phyloP scores from a whole-genome alignment of 768 basidiomycete species.

The Pleurotus tuber-regium region DNA sequence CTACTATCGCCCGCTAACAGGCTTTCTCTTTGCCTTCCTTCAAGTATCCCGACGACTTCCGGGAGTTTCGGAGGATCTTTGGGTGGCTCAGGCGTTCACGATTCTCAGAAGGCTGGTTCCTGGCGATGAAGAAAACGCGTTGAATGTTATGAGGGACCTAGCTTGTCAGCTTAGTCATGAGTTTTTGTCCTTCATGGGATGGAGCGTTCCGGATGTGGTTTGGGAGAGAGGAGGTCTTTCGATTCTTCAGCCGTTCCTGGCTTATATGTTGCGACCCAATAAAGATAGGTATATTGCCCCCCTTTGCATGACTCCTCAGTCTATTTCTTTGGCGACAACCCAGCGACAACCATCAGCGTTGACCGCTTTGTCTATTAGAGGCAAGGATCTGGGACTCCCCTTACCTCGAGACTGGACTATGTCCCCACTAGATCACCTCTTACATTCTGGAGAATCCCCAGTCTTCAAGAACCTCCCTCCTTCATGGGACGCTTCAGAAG shows the following conservation, averaged over 20 bases:
- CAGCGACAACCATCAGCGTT: constrained; percentile 39
- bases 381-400: constrained; percentile 40
- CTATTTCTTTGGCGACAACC: constrained; percentile 57
- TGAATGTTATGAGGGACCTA: constrained; percentile 40
- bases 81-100: constrained; percentile 65
- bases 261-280: constrained; percentile 40
- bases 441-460: constrained; percentile 69
- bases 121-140: constrained; percentile 69
- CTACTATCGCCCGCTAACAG: constrained; percentile 51
- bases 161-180: constrained; percentile 32
- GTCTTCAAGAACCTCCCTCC: constrained; percentile 68
- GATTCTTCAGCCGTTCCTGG: constrained; percentile 60
- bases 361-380: constrained; percentile 8
- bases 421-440: constrained; percentile 69
- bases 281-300: constrained; percentile 49
- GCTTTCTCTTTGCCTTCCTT: constrained; percentile 53
- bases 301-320: constrained; percentile 43
- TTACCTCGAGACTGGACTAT: constrained; percentile 65
- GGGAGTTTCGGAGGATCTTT: constrained; percentile 50
- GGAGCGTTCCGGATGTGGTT: constrained; percentile 35
- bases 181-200: constrained; percentile 37
- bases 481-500: constrained; percentile 78
- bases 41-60: constrained; percentile 58
- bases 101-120: constrained; percentile 57
- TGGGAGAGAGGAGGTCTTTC: constrained; percentile 52